Conservation (phyloP, 2,329 filamentous ascomycete genomes). For the Ceratocystis colombiana region DNA sequence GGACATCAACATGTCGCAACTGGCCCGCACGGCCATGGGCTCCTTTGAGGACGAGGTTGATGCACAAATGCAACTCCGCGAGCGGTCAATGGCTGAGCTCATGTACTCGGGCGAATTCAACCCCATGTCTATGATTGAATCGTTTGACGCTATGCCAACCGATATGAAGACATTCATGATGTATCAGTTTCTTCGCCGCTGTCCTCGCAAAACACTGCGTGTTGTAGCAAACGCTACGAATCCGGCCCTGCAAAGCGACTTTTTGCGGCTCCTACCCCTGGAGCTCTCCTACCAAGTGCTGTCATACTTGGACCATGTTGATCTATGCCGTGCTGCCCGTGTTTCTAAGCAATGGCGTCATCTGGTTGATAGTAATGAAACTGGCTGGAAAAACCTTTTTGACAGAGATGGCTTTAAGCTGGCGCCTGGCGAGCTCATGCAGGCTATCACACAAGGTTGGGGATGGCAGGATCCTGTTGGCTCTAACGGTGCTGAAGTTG, state of each 20-base stretch:
- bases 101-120: slow-evolving; percentile 47
- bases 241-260: slow-evolving; percentile 89
- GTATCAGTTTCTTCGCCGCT: slow-evolving; percentile 86
- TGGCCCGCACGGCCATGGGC: slow-evolving; percentile 7
- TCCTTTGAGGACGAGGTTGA: slow-evolving; percentile 16
- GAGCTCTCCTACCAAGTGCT: slow-evolving; percentile 84
- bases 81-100: background rate
- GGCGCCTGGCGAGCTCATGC: slow-evolving; percentile 69
- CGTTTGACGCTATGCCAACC: slow-evolving; percentile 81
- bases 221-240: slow-evolving; percentile 86
- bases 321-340: slow-evolving; percentile 80
- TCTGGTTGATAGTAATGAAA: slow-evolving; percentile 85
- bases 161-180: slow-evolving; percentile 94
- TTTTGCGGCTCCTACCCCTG: slow-evolving; percentile 68
- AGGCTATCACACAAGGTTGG: slow-evolving; percentile 85
- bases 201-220: slow-evolving; percentile 76
- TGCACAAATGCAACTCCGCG: slow-evolving; percentile 18
- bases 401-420: slow-evolving; percentile 73
- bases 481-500: slow-evolving; percentile 64
- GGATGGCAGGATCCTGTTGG: slow-evolving; percentile 88
- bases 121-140: slow-evolving; percentile 75
- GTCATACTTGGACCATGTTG: slow-evolving; percentile 72
- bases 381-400: slow-evolving; percentile 87
- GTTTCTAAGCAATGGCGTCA: slow-evolving; percentile 92
- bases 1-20: slow-evolving; percentile 32